Base-by-base conservation (phyloP, 495 filamentous ascomycete genomes). In the Aspergillus funiculosus region DNA sequence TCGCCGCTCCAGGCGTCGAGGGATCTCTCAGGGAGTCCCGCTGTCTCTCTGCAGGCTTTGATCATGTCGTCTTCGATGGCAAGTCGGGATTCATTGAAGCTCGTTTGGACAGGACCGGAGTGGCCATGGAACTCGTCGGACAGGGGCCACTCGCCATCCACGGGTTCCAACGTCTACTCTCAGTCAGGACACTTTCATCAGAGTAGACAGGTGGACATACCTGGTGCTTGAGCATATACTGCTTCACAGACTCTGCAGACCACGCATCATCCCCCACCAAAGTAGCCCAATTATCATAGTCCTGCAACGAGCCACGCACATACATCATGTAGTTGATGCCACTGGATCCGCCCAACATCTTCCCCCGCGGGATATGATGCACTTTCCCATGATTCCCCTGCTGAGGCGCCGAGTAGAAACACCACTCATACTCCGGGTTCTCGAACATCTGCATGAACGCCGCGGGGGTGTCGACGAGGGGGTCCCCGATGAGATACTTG, bases 401-500 rank as follows among this genome's bases (percentile, higher is more conserved):
- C 62, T 82, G 77, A 4, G 77, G 77, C 6, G 63, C 57, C 0
- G 76, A 75, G 14, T 60, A 62, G 42, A 77, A 66, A 25, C 72
- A 72, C 79, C 78, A 83, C 48, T 80, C 78, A 52, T 75, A 79
- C 17, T 76, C 68, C 0, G 69, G 61, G 35, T 78, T 69, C 26
- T 68, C 71, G 39, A 72, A 68, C 24, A 69, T 59, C 6, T 59
- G 67, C 1, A 58, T 51, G 20, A 73, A 68, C 1, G 67, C 56
- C 7, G 67, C 74, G 0, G 76, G 78, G 0, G 61, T 65, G 19
- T 66, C 59, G n/a, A 79, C 61, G 22, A 67, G 21, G 0, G 67
- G 69, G 46, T 81, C 71, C 2, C 62, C 51, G n/a, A 58, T 59
- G 15, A 60, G 67, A 53, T 76, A 66, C 24, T 64, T 61, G 1